These are phyloP conservation scores for Chrysopogon serrulatus DNA, from an alignment of 176 grass and related monocot species.

Conservation along the genomic window DNA sequence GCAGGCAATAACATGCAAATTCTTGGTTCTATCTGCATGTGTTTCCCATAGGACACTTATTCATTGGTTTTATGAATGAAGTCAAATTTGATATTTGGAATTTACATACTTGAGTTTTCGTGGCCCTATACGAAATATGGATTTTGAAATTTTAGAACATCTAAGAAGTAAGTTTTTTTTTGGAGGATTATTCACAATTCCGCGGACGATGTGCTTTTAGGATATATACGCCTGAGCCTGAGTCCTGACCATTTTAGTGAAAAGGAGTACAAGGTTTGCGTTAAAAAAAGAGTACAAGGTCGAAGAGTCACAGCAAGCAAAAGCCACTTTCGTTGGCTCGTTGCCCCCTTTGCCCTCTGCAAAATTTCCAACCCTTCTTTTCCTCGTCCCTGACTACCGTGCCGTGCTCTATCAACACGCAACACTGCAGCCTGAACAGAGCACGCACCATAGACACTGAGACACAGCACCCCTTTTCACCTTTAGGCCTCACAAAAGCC, in stretches of 20 bases:
- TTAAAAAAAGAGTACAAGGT: neutral
- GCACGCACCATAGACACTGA: neutral
- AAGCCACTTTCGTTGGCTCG: slow-evolving; percentile 43
- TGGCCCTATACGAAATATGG: too few species aligned
- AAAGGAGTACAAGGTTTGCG: too few species aligned
- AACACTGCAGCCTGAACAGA: slow-evolving; percentile 30
- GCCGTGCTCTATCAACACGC: slow-evolving; percentile 41
- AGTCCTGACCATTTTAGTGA: too few species aligned
- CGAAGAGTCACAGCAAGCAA: slow-evolving; percentile 2
- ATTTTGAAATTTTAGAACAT: neutral
- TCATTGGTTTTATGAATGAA: too few species aligned
- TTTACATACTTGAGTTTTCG: too few species aligned
- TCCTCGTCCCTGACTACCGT: slow-evolving; percentile 34
- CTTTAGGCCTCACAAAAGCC: slow-evolving; percentile 48
- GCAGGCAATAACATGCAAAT: too few species aligned
- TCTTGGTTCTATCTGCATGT: too few species aligned
- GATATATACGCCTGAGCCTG: neutral
- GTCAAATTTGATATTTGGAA: too few species aligned
- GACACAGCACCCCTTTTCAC: slow-evolving; percentile 16
- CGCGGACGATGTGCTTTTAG: neutral
- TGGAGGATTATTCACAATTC: neutral
- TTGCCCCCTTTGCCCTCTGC: slow-evolving; percentile 40
- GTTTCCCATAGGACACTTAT: too few species aligned
- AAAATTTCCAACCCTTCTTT: slow-evolving; percentile 35
- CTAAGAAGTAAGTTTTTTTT: neutral